Evolutionary conservation across 176 grass and related monocot genomes (phyloP).

Genomic region (Paspalum notatum): DNA sequence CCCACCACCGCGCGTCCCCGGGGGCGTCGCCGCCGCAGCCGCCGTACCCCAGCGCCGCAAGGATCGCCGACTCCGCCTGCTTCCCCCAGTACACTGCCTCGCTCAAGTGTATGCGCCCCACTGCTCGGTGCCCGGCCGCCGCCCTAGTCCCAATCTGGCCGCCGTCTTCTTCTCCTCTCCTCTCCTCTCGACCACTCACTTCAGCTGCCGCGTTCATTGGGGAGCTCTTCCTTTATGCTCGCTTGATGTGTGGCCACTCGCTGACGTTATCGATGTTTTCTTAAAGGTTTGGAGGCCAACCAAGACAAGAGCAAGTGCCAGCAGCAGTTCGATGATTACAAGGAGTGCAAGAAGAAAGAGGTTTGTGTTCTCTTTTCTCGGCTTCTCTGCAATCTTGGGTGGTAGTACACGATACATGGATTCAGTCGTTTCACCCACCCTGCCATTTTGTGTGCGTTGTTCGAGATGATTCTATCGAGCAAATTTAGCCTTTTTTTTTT

Average conservation of each 20-base stretch:
- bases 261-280: neutral
- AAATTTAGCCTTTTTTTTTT: neutral
- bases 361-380: slow-evolving; percentile 25
- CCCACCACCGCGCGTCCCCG: slow-evolving; percentile 41
- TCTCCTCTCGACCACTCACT: neutral
- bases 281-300: slow-evolving; percentile 73
- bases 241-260: neutral
- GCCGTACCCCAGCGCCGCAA: slow-evolving; percentile 63
- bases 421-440: neutral
- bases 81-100: slow-evolving; percentile 88
- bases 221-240: neutral
- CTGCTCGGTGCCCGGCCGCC: neutral
- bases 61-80: slow-evolving; percentile 76
- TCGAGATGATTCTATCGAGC: neutral
- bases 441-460: neutral
- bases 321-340: slow-evolving; percentile 85
- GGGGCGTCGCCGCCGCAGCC: slow-evolving; percentile 39
- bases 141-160: slow-evolving; percentile 4
- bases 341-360: slow-evolving; percentile 97
- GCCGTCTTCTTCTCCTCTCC: neutral
- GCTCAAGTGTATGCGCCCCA: slow-evolving; percentile 65
- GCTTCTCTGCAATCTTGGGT: neutral
- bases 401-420: neutral
- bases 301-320: slow-evolving; percentile 90
- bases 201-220: neutral